A percentile compares a stretch with the other conserved stretches of the same genome.
Conservation (phyloP, 257 asterid species). For the Ophiorrhiza pumila region DNA sequence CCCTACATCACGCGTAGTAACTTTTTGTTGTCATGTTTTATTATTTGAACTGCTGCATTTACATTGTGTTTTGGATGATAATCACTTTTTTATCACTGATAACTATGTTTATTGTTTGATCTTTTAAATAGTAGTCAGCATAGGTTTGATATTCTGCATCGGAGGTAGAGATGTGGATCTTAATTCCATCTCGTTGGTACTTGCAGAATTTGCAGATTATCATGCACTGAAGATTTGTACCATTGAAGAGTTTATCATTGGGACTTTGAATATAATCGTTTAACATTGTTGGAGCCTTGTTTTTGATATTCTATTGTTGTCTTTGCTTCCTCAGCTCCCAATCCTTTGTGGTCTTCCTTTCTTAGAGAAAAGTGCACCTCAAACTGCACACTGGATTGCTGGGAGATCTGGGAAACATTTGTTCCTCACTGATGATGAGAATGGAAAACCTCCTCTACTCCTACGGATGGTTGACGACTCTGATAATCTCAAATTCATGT, state of each 20-base stretch:
- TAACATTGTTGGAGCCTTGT: background rate
- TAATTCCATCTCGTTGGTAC: background rate
- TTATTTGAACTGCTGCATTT: background rate
- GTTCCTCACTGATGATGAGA: conserved; percentile 75
- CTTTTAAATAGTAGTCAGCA: background rate
- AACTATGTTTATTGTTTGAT: background rate
- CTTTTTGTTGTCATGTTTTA: background rate
- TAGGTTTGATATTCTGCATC: background rate
- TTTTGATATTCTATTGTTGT: background rate
- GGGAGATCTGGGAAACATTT: conserved; percentile 94
- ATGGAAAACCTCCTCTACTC: conserved; percentile 79
- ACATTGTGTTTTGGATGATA: background rate
- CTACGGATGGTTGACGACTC: conserved; percentile 74
- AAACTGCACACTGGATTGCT: conserved; percentile 81
- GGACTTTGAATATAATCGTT: background rate
- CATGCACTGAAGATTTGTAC: background rate
- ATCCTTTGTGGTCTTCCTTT: conserved; percentile 88
- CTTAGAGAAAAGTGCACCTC: conserved; percentile 74
- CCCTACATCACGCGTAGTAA: background rate
- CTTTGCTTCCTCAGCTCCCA: conserved; percentile 52
- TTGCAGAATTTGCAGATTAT: background rate
- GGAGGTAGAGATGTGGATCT: background rate
- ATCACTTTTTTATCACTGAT: background rate
- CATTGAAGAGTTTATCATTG: background rate
- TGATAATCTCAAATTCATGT: conserved; percentile 73